Conservation (phyloP, 148 eudicot species). For the Cornus kousa region DNA sequence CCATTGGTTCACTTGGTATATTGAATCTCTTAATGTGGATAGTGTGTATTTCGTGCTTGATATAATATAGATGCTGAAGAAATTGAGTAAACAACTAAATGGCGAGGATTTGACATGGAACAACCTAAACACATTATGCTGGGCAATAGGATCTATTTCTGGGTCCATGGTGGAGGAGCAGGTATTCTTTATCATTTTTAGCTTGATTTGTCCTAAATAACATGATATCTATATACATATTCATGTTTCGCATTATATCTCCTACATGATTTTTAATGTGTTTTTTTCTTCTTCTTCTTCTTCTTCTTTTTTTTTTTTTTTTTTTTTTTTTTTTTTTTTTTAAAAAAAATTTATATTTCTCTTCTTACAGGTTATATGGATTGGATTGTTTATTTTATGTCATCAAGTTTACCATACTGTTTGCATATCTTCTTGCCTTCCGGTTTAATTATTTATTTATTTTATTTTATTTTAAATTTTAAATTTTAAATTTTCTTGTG, state of each 20-base stretch:
- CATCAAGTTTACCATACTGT: too few species aligned
- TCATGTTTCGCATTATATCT: not conserved
- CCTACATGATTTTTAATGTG: not conserved
- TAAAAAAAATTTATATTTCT: too few species aligned
- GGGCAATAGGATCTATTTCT: constrained; percentile 99
- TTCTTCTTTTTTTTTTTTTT: too few species aligned
- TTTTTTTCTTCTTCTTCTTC: too few species aligned
- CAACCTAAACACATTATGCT: constrained; percentile 91
- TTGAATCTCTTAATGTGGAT: not conserved
- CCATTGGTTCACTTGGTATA: not conserved
- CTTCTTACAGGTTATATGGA: too few species aligned
- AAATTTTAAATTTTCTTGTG: too few species aligned
- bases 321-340: too few species aligned
- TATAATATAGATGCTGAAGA: constrained; percentile 71
- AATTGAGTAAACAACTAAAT: constrained; percentile 76
- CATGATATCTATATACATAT: not conserved
- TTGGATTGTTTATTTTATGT: too few species aligned
- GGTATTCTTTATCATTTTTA: constrained; percentile 33
- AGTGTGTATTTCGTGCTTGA: not conserved
- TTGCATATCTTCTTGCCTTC: too few species aligned
- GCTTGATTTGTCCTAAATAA: constrained; percentile 1
- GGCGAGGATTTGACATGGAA: constrained; percentile 99
- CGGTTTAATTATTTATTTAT: too few species aligned
- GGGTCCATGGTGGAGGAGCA: constrained; percentile 99
- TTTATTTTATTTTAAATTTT: too few species aligned